Conservation (phyloP, 2,329 filamentous ascomycete genomes). For the Talaromyces islandicus region DNA sequence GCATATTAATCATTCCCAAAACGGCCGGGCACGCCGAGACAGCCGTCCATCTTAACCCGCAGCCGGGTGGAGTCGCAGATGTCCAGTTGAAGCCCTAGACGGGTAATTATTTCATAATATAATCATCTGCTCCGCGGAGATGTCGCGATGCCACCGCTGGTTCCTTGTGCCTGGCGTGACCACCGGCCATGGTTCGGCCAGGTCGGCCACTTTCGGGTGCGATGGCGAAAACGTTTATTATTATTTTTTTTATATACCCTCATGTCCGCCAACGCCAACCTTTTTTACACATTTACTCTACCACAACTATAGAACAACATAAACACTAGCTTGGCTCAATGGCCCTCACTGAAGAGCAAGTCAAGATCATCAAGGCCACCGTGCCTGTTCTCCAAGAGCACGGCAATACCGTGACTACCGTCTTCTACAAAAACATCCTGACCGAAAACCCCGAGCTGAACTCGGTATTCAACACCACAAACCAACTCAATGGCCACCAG, state of each 20-base stretch:
- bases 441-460: conserved; percentile 59
- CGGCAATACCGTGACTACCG: conserved; percentile 62
- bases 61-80: not conserved
- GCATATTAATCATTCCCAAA: not conserved
- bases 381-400: conserved; percentile 63
- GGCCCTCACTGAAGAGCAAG: conserved; percentile 56
- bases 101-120: not conserved
- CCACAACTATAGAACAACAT: not conserved
- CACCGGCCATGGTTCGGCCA: not conserved
- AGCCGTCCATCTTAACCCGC: not conserved
- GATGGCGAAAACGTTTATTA: not conserved
- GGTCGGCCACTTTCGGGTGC: not conserved
- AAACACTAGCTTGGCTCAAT: conserved; percentile 11
- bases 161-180: not conserved
- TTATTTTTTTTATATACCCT: not conserved
- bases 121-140: not conserved
- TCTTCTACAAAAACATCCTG: conserved; percentile 68
- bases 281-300: not conserved
- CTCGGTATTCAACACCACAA: conserved; percentile 64
- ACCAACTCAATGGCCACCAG: conserved; percentile 62
- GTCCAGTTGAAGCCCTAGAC: not conserved
- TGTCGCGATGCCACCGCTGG: not conserved
- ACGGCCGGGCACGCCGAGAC: not conserved
- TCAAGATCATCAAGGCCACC: conserved; percentile 62
- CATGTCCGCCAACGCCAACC: not conserved